Conservation (phyloP, 371 early-diverging fungal species). For the Capillidium rhysosporum region DNA sequence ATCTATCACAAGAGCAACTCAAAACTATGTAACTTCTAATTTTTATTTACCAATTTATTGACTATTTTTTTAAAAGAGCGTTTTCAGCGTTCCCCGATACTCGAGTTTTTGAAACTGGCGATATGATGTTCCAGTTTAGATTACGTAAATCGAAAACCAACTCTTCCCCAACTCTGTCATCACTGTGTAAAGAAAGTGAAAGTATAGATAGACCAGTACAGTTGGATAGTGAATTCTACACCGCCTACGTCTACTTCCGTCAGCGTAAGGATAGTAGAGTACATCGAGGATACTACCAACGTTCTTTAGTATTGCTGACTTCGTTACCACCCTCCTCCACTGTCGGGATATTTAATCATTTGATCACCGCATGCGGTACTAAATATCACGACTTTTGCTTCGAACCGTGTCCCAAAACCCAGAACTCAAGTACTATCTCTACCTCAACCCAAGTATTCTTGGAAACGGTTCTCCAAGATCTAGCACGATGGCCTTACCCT, state of each 20-base stretch:
- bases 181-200: too few relatives aligned
- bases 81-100: conserved; percentile 95
- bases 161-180: too few relatives aligned
- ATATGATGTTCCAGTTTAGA: conserved; percentile 74
- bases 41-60: neutral
- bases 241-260: conserved; percentile 88
- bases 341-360: conserved; percentile 48
- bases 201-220: neutral
- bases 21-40: conserved; percentile 44
- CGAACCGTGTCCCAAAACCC: too few relatives aligned
- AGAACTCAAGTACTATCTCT: too few relatives aligned
- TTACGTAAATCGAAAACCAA: conserved; percentile 32
- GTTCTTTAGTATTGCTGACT: conserved; percentile 6
- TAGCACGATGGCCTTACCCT: neutral
- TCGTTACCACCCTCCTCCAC: conserved; percentile 42
- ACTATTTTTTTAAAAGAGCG: too few relatives aligned
- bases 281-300: conserved; percentile 75
- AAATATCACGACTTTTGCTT: conserved; percentile 9
- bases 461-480: neutral
- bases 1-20: conserved; percentile 44
- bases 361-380: conserved; percentile 64
- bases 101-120: conserved; percentile 71
- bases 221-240: conserved; percentile 38
- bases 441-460: neutral
- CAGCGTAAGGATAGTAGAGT: conserved; percentile 70